These are phyloP conservation scores for Pseudocercospora eumusae DNA, from an alignment of 2,329 filamentous ascomycete species.

Conservation along the genomic window DNA sequence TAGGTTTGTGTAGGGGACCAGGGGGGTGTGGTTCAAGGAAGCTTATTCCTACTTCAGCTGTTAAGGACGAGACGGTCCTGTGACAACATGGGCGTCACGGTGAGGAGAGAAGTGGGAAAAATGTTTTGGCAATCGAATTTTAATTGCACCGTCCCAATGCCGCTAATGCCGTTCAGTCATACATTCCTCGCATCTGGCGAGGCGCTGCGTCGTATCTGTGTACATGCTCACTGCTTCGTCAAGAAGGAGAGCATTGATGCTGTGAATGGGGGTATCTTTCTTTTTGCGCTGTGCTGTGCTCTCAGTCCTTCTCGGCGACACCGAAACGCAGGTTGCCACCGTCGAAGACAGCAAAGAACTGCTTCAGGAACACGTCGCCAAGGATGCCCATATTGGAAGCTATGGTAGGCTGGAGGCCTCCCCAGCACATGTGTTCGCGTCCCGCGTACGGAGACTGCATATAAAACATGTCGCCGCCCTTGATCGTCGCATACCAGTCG, in stretches of 20 bases:
- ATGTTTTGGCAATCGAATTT: not conserved
- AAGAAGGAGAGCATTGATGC: slow-evolving; percentile 3
- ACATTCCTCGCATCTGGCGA: not conserved
- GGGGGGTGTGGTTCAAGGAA: no score
- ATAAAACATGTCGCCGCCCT: slow-evolving; percentile 54
- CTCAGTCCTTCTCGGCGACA: slow-evolving; percentile 48
- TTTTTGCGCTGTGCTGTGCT: not conserved
- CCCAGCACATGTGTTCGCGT: slow-evolving; percentile 61
- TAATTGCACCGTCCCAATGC: not conserved
- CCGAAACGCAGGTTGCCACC: slow-evolving; percentile 55
- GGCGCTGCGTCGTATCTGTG: not conserved
- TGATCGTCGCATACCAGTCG: slow-evolving; percentile 44
- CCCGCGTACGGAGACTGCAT: slow-evolving; percentile 38
- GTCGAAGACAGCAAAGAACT: slow-evolving; percentile 63
- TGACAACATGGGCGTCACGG: not conserved
- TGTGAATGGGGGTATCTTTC: not conserved
- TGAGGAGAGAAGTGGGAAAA: not conserved
- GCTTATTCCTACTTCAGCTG: slow-evolving; percentile 2
- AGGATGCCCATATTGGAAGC: slow-evolving; percentile 58
- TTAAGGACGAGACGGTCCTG: not conserved
- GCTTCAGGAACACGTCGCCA: slow-evolving; percentile 63
- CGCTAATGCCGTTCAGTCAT: not conserved
- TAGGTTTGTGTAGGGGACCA: not conserved
- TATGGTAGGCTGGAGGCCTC: slow-evolving; percentile 61
- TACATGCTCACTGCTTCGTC: not conserved